Conservation (phyloP, 176 grass and related monocot genomes). For the Cenchrus americanus region DNA sequence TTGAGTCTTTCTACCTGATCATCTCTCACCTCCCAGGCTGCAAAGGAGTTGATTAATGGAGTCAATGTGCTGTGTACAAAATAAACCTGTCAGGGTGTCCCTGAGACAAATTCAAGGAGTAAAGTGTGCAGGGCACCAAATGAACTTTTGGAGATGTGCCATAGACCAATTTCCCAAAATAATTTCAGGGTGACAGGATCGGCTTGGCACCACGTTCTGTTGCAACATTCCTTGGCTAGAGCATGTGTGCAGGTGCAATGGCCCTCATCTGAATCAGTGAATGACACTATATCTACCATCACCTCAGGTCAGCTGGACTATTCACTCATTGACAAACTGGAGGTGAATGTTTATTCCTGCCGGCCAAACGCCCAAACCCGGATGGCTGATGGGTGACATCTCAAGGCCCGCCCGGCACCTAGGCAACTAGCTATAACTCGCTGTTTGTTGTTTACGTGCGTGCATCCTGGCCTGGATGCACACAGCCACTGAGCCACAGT, state of each 20-base stretch:
- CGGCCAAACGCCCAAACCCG: slow-evolving; percentile 17
- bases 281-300: slow-evolving; percentile 7
- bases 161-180: no score
- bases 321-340: slow-evolving; percentile 43
- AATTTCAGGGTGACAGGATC: background rate
- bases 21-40: no score
- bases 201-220: background rate
- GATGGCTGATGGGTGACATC: slow-evolving; percentile 31
- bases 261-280: background rate
- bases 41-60: no score
- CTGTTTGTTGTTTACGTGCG: background rate
- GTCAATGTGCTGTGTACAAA: no score
- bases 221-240: slow-evolving; percentile 10
- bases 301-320: slow-evolving; percentile 19
- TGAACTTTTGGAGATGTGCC: no score
- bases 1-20: no score
- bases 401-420: slow-evolving; percentile 29
- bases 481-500: background rate
- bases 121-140: no score
- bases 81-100: no score
- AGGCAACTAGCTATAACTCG: background rate
- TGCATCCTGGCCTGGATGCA: background rate
- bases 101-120: no score
- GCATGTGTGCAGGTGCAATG: background rate
- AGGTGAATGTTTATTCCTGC: slow-evolving; percentile 53